Evolutionary conservation across 208 protist genomes (phyloP), one percentile per base, ranked within the genome.

Genomic region (Wallacemonas sp.): DNA sequence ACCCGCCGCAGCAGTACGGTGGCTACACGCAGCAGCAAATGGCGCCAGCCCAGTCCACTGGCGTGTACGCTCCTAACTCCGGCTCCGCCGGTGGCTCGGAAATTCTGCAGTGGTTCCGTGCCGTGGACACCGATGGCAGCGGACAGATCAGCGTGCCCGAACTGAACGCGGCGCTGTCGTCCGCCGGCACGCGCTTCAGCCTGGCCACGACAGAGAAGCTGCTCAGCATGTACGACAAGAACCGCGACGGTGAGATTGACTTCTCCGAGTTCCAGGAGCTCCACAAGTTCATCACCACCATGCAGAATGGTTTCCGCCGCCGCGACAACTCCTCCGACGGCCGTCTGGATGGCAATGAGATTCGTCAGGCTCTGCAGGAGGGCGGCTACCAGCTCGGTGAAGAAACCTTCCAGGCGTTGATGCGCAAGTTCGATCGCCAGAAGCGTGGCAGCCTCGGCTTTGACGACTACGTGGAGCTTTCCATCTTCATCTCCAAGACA

Each of bases 401-500:
- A 74, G 65, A 78, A 24, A 87, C 81, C 22, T 95, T 95, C 55
- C 89, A 95, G 66, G 64, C 78, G 1, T 39, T 95, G 37, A 95
- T 95, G 89, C 79, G 76, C 44, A 90, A 89, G 59, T 93, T 95
- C 71, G 89, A 95, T 46, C 86, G 82, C n/a, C 72, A 78, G 39
- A 73, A 76, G 42, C 69, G 73, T 30, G 89, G 86, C 63, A 78
- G 71, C 45, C 78, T 95, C 37, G 84, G 76, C 59, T 92, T 95
- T 46, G 89, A 95, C 61, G 89, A 95, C 61, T 95, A 95, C 71
- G 83, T 95, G 33, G 84, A 95, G 60, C 73, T 93, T n/a, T 95
- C 89, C 58, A 86, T 95, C 53, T 93, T 93, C 50, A 63, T 95
- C 1, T 82, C 78, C 21, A 92, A 85, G 63, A 69, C 72, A 26